A percentile compares a stretch with the other conserved stretches of the same genome.
phyloP scores from a whole-genome alignment of 2,329 filamentous ascomycete species.

The Metarhizium robertsii region DNA sequence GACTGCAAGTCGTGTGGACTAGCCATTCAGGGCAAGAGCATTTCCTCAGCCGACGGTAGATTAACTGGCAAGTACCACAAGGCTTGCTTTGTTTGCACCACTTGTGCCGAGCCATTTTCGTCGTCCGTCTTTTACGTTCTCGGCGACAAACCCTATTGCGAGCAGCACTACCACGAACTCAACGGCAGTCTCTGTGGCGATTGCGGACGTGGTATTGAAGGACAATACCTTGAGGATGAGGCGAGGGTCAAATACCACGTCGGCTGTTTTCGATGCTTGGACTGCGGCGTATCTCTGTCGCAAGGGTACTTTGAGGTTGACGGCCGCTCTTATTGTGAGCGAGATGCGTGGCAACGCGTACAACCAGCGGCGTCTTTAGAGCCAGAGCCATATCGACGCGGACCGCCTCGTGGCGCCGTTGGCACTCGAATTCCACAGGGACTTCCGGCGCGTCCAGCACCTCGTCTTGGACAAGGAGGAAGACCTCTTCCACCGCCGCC shows the following conservation, averaged over 20 bases:
- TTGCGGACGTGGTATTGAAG: constrained; percentile 83
- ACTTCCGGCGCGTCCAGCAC: constrained; percentile 11
- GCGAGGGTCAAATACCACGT: constrained; percentile 72
- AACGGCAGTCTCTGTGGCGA: constrained; percentile 78
- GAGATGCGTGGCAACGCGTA: constrained; percentile 60
- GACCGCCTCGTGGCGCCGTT: constrained; percentile 5
- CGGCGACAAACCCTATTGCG: constrained; percentile 79
- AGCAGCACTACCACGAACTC: constrained; percentile 82
- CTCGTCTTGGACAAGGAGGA: constrained; percentile 8
- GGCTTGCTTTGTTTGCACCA: constrained; percentile 84
- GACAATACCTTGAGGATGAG: constrained; percentile 84
- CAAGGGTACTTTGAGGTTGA: constrained; percentile 90
- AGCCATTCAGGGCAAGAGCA: constrained; percentile 78
- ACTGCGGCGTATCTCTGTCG: constrained; percentile 63
- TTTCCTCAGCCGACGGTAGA: constrained; percentile 87
- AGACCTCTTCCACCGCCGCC: background rate
- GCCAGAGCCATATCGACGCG: constrained; percentile 8
- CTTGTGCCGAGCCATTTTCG: constrained; percentile 70
- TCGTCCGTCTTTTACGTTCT: constrained; percentile 91
- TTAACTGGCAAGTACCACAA: constrained; percentile 93
- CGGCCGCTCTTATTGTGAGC: constrained; percentile 74
- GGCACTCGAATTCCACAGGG: constrained; percentile 15
- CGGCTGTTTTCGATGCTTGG: constrained; percentile 73
- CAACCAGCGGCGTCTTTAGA: constrained; percentile 20
- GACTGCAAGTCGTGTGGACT: constrained; percentile 75